These are phyloP conservation scores for Beta corolliflora DNA, from an alignment of 179 eudicot genomes.

Conservation along the genomic window DNA sequence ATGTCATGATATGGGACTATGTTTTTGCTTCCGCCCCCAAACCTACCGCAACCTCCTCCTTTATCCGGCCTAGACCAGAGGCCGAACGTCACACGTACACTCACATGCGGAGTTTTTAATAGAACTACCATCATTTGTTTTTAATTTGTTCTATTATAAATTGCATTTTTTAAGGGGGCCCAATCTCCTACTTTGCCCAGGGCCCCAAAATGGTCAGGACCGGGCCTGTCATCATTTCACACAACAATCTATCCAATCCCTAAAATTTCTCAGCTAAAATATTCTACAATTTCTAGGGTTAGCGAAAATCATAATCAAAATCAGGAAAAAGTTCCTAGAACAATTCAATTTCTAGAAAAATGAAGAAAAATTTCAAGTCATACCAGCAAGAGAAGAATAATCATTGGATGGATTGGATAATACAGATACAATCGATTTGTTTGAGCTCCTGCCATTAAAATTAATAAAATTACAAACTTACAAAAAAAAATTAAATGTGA, in stretches of 20 bases:
- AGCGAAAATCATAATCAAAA: neutral
- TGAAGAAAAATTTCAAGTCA: neutral
- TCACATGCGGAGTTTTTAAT: too few relatives aligned
- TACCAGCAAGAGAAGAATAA: conserved; percentile 29
- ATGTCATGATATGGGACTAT: too few relatives aligned
- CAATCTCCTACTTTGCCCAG: too few relatives aligned
- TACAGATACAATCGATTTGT: conserved; percentile 32
- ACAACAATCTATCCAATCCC: neutral
- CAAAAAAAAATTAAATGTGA: neutral
- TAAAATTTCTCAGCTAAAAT: neutral
- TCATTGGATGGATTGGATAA: conserved; percentile 26
- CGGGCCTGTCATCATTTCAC: too few relatives aligned
- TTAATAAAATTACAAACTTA: neutral
- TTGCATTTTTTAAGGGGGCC: too few relatives aligned
- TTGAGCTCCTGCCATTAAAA: conserved; percentile 31
- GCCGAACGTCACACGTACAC: too few relatives aligned
- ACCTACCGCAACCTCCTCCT: too few relatives aligned
- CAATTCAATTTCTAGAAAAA: neutral
- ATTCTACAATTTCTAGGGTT: neutral
- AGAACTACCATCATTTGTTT: too few relatives aligned
- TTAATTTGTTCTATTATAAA: too few relatives aligned
- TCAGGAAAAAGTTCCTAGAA: neutral
- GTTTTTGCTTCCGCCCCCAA: too few relatives aligned
- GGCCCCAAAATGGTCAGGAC: too few relatives aligned
- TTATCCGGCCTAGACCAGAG: too few relatives aligned